Evolutionary conservation across 257 asterid genomes (phyloP), one percentile per base, ranked within the genome.

Genomic region (Eucommia ulmoides): DNA sequence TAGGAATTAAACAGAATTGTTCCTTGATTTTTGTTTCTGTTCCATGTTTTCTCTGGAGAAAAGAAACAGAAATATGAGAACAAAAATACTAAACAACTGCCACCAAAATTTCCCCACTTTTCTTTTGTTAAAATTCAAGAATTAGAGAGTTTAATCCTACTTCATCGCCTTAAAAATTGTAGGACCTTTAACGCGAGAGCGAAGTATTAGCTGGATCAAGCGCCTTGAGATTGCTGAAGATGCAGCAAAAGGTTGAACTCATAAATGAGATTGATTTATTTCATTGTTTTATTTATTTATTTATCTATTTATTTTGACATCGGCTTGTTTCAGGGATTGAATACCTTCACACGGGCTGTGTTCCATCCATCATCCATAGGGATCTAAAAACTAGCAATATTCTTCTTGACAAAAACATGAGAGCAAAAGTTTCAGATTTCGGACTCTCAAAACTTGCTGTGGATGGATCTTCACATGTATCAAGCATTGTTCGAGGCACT

Each of bases 161-260:
- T n/a, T n/a, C n/a, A n/a, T n/a, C n/a, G n/a, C n/a, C n/a, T n/a
- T n/a, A n/a, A n/a, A n/a, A n/a, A n/a, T n/a, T n/a, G n/a, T 59
- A 86, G 95, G 94, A 57, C 92, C 93, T 8, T 55, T 69, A 65
- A 66, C 74, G 16, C 87, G 45, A 22, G 96, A 84, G 25, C 70
- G 78, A 67, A 74, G 81, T 54, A 69, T 91, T 49, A 79, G 68
- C 64, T 91, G 96, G 99, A 63, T 83, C 70, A 75, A 65, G 67
- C 94, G 99, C 59, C 95, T 91, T 51, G 96, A 91, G 81, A 79
- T 91, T 72, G 99, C 99, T 50, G 94, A 78, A 75, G 96, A 91
- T 72, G 69, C 99, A 65, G 99, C 94, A 22, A 83, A 67, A 86
- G 99, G 99, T 89, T 55, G 41, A n/a, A n/a, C n/a, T n/a, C n/a